These are phyloP conservation scores for Saturnispora ahearnii DNA, from an alignment of 805 yeast species.

Conservation along the genomic window DNA sequence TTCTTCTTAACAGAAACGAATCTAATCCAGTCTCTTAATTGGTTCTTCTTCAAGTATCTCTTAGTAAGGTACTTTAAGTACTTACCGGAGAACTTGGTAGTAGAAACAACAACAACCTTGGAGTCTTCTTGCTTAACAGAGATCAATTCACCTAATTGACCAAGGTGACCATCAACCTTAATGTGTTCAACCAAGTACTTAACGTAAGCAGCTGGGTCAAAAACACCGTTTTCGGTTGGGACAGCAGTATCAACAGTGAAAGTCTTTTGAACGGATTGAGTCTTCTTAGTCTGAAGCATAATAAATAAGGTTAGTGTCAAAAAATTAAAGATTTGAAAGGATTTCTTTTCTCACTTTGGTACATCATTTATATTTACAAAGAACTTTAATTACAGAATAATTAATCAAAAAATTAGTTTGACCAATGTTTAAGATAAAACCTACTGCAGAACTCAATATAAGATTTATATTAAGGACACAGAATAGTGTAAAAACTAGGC, in stretches of 20 bases:
- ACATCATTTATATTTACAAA: background rate
- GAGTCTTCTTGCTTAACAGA: constrained; percentile 79
- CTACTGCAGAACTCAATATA: constrained; percentile 8
- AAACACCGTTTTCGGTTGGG: constrained; percentile 95
- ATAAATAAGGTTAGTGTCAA: constrained; percentile 6
- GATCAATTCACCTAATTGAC: constrained; percentile 95
- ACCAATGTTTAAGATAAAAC: constrained; percentile 4
- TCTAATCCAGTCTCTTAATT: constrained; percentile 99
- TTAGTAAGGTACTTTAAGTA: constrained; percentile 99
- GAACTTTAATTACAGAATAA: constrained; percentile 8
- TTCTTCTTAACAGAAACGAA: constrained; percentile 92
- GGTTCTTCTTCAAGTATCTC: constrained; percentile 99
- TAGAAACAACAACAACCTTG: constrained; percentile 80
- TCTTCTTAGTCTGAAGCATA: constrained; percentile 60
- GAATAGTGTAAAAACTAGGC: constrained; percentile 20
- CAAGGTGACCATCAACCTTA: constrained; percentile 94
- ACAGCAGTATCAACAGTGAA: constrained; percentile 94
- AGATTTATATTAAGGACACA: constrained; percentile 5
- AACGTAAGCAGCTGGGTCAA: constrained; percentile 95
- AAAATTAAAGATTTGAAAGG: constrained; percentile 6
- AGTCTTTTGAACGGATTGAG: constrained; percentile 69
- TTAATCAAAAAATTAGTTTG: background rate
- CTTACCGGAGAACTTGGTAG: constrained; percentile 97
- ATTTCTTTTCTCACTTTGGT: background rate
- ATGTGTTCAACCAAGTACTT: constrained; percentile 98